Percentiles rank a stretch among this genome's conserved stretches.
These are phyloP conservation scores for Gamarada debralockiae DNA, from an alignment of 495 filamentous ascomycete genomes.

Conservation along the genomic window DNA sequence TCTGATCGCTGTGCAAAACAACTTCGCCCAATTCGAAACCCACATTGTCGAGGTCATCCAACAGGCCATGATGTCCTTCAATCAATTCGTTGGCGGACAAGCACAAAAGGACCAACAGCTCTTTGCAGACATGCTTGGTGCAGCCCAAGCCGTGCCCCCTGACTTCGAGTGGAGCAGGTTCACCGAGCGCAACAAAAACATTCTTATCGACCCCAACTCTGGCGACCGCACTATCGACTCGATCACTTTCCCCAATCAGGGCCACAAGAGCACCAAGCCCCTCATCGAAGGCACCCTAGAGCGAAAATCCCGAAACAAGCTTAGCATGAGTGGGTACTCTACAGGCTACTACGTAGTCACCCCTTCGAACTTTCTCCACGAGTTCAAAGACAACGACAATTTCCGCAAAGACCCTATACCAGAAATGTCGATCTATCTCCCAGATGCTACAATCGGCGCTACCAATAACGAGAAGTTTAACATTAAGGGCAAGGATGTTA, in stretches of 20 bases:
- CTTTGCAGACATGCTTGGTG: conserved; percentile 76
- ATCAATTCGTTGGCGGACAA: conserved; percentile 70
- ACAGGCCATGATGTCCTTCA: conserved; percentile 73
- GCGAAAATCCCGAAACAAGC: conserved; percentile 75
- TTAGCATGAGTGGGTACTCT: conserved; percentile 68
- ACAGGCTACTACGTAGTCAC: conserved; percentile 88
- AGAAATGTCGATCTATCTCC: conserved; percentile 85
- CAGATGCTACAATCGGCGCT: conserved; percentile 78
- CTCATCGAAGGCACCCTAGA: conserved; percentile 85
- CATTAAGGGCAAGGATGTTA: conserved; percentile 87
- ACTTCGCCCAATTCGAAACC: conserved; percentile 82
- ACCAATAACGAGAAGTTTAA: conserved; percentile 81
- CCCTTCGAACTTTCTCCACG: conserved; percentile 80
- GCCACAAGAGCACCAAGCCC: conserved; percentile 73
- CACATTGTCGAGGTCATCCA: conserved; percentile 85
- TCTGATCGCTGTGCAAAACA: conserved; percentile 80
- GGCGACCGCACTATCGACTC: conserved; percentile 65
- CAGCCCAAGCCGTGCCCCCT: conserved; percentile 74
- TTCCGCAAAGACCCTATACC: conserved; percentile 74
- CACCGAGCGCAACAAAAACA: conserved; percentile 56
- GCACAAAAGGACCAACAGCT: conserved; percentile 74
- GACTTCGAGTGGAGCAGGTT: conserved; percentile 94
- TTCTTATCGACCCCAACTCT: conserved; percentile 76
- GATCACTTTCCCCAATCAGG: conserved; percentile 83
- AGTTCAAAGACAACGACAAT: conserved; percentile 93